phyloP scores from a whole-genome alignment of 2,329 filamentous ascomycete species.

The Lachnellula hyalina region DNA sequence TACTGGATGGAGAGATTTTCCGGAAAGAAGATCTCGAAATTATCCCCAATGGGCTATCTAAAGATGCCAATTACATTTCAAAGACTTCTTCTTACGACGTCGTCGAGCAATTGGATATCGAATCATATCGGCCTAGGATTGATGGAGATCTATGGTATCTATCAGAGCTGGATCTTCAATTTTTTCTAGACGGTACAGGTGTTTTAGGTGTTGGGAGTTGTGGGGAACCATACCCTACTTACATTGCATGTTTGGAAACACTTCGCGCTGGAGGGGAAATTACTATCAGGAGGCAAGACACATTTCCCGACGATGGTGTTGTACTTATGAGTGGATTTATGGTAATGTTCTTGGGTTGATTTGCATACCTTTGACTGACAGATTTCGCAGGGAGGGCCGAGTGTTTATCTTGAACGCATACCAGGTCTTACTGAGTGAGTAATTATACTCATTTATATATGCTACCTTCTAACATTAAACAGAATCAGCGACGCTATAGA shows the following conservation, averaged over 20 bases:
- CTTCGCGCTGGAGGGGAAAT: constrained; percentile 23
- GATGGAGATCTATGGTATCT: constrained; percentile 50
- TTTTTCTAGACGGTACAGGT: constrained; percentile 54
- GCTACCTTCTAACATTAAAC: neutral
- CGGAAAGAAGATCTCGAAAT: neutral
- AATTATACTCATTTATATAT: neutral
- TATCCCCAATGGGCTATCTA: neutral
- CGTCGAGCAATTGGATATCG: constrained; percentile 19
- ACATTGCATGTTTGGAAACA: constrained; percentile 36
- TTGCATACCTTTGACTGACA: neutral
- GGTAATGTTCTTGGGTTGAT: constrained; percentile 10
- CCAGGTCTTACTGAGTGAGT: constrained; percentile 27
- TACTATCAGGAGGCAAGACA: constrained; percentile 25
- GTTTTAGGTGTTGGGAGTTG: constrained; percentile 58
- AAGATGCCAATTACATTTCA: neutral
- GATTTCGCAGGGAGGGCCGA: constrained; percentile 24
- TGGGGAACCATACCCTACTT: constrained; percentile 43
- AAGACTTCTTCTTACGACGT: constrained; percentile 27
- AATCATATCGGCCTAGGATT: constrained; percentile 40
- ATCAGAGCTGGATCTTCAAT: constrained; percentile 51
- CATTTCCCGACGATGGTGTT: constrained; percentile 26
- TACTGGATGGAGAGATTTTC: constrained; percentile 1
- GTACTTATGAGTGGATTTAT: constrained; percentile 27
- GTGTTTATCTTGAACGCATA: constrained; percentile 29
- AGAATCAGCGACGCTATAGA: constrained; percentile 28